Conservation (phyloP, 139 green algal species). For the Closterium sp. region DNA sequence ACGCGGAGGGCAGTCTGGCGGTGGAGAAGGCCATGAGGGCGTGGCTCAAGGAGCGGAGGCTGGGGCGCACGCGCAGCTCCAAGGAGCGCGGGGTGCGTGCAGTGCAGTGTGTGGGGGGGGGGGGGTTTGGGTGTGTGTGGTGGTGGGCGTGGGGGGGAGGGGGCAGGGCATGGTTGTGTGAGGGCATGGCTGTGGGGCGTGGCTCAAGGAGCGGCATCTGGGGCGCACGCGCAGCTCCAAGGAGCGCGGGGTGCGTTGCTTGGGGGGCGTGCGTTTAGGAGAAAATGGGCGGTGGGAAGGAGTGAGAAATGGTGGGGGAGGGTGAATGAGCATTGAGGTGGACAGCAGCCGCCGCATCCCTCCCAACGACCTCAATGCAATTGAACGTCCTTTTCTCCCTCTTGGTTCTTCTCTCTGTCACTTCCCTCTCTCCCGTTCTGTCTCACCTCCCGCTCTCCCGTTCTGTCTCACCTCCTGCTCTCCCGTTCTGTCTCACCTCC, state of each 20-base stretch:
- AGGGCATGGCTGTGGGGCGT: too few species aligned
- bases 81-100: neutral
- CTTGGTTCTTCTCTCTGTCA: too few species aligned
- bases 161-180: too few species aligned
- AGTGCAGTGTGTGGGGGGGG: too few species aligned
- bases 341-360: too few species aligned
- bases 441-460: neutral
- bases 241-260: neutral
- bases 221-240: neutral
- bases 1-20: neutral
- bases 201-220: neutral
- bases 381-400: too few species aligned
- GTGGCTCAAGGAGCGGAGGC: neutral
- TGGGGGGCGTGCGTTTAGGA: too few species aligned
- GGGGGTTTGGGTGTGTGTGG: too few species aligned
- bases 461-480: too few species aligned
- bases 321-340: neutral
- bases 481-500: neutral
- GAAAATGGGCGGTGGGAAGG: neutral
- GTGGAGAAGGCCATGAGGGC: constrained; percentile 1
- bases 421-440: neutral
- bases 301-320: neutral
- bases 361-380: too few species aligned
- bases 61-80: neutral
- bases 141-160: too few species aligned